Evolutionary conservation across 257 asterid genomes (phyloP), one percentile per base, ranked within the genome.

Genomic region (Haberlea rhodopensis): DNA sequence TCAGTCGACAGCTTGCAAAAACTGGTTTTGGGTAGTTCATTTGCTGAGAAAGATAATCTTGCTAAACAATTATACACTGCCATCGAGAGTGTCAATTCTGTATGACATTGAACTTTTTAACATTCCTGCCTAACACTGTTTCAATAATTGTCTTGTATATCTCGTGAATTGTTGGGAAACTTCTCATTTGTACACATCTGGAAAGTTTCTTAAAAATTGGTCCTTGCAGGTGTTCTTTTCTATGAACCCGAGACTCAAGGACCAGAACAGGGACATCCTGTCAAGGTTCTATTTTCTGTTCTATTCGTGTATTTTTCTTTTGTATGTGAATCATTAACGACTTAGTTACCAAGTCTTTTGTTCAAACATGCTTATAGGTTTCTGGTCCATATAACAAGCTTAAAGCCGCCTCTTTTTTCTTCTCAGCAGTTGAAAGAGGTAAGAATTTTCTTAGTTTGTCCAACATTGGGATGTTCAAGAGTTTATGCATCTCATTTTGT

Each of bases 351-450:
- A 18, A 67, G 19, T 56, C 24, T 13, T 65, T 67, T 57, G 51
- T 76, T 52, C 74, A 20, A 72, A 72, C 62, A n/a, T 61, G 40
- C 62, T 63, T 62, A 54, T 81, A 94, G 99, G 84, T 79, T 86
- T 73, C 75, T 94, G 49, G 71, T 73, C 70, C 82, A 74, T 63
- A 78, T 84, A 56, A 78, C 65, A 32, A 81, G 81, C 86, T 80
- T 80, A 71, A 73, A 71, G 70, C 84, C 87, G 57, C 78, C 79
- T 20, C 81, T 86, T 60, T 79, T 90, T 69, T 82, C 97, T 64
- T 40, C 79, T 53, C 66, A 57, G 77, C 99, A 86, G 78, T 66
- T 87, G 78, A 77, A 82, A 75, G 88, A 84, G 97, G 99, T 94
- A 66, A 53, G 57, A 56, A 40, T 67, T 72, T 64, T 62, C 16